Conservation (phyloP, 495 filamentous ascomycete species). For the Penicillium ochrochloron region DNA sequence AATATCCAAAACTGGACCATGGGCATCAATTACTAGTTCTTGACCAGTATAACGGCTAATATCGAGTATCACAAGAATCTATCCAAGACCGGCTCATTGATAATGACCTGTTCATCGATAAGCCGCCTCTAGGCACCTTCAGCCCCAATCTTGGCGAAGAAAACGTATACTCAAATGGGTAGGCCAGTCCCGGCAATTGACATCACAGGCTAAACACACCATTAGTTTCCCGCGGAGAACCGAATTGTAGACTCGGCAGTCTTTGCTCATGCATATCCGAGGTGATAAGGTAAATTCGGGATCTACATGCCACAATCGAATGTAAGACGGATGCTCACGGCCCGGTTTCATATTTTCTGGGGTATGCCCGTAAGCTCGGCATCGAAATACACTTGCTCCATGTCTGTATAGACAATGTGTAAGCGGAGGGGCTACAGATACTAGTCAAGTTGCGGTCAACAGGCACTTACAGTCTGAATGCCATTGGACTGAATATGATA, state of each 20-base stretch:
- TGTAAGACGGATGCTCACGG: constrained; percentile 11
- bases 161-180: constrained; percentile 21
- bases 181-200: constrained; percentile 20
- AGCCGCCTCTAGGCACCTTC: not conserved
- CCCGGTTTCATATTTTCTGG: constrained; percentile 14
- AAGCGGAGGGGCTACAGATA: not conserved
- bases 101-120: not conserved
- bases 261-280: not conserved
- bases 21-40: not conserved
- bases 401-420: not conserved
- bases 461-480: not conserved
- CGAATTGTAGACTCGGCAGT: not conserved
- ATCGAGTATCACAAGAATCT: not conserved
- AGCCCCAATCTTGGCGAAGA: not conserved
- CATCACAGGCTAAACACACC: constrained; percentile 5
- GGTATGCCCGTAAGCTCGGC: constrained; percentile 8
- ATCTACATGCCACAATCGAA: not conserved
- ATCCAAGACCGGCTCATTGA: not conserved
- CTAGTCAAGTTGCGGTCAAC: not conserved
- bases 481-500: not conserved
- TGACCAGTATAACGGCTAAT: not conserved
- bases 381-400: constrained; percentile 1
- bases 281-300: not conserved
- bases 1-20: not conserved
- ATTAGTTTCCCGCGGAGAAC: constrained; percentile 33